Percentiles rank a stretch among this genome's conserved stretches.
Evolutionary conservation across 495 filamentous ascomycete genomes (phyloP).

Genomic region (Aspergillus sparsus): DNA sequence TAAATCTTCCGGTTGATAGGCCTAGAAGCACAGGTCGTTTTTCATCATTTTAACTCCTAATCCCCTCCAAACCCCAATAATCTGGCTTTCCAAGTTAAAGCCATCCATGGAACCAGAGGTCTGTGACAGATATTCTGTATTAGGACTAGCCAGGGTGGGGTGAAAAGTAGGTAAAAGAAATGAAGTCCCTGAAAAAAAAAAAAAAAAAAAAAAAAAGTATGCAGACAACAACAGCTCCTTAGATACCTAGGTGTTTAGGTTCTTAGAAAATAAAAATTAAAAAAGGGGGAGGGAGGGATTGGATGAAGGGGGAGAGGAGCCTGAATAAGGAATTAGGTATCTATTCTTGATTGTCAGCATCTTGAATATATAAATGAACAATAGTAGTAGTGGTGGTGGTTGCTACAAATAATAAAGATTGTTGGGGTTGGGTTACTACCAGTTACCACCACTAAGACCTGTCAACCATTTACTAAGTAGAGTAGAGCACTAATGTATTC

Average conservation of each 20-base stretch:
- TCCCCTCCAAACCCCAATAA: constrained; percentile 13
- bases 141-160: constrained; percentile 20
- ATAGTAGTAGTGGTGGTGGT: too few species aligned
- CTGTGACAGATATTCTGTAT: constrained; percentile 24
- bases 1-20: too few species aligned
- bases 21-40: too few species aligned
- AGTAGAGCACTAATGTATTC: not conserved
- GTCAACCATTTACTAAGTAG: not conserved
- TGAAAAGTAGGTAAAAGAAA: not conserved
- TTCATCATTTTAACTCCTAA: constrained; percentile 11
- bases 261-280: too few species aligned
- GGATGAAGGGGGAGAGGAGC: not conserved
- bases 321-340: not conserved
- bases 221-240: too few species aligned
- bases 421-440: too few species aligned
- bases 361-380: too few species aligned
- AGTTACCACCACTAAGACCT: not conserved
- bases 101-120: constrained; percentile 23
- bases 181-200: not conserved
- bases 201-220: not conserved
- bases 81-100: constrained; percentile 17
- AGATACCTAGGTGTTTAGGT: too few species aligned
- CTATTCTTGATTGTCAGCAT: not conserved
- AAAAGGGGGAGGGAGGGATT: not conserved
- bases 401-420: too few species aligned